phyloP scores from a whole-genome alignment of 2,329 filamentous ascomycete genomes.

The Malbranchea zuffiana region DNA sequence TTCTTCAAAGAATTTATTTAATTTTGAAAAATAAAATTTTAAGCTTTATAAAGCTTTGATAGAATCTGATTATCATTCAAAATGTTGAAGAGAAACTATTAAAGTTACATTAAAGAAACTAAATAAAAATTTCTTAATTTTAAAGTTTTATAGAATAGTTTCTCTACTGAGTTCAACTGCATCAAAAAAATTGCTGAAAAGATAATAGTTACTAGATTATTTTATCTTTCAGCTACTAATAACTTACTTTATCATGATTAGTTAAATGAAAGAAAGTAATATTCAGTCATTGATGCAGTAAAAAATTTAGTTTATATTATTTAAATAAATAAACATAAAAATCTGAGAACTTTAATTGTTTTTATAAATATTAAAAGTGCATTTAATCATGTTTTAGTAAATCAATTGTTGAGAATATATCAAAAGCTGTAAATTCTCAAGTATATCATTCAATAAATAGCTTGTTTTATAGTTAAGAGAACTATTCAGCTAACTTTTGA shows the following conservation, averaged over 20 bases:
- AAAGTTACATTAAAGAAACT: too few species aligned
- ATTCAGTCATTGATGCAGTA: slow-evolving; percentile 4
- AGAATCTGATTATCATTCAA: slow-evolving; percentile 4
- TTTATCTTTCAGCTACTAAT: too few species aligned
- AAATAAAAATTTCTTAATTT: not conserved
- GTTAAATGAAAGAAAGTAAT: slow-evolving; percentile 1
- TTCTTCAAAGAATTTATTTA: slow-evolving; percentile 1
- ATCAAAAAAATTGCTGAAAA: slow-evolving; percentile 2
- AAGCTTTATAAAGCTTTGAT: slow-evolving; percentile 1
- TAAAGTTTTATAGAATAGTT: slow-evolving; percentile 5
- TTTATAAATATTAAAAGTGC: not conserved
- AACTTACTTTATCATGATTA: slow-evolving; percentile 6
- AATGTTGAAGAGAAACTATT: too few species aligned
- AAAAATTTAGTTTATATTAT: too few species aligned
- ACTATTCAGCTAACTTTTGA: too few species aligned
- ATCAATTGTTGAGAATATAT: too few species aligned
- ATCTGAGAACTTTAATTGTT: not conserved
- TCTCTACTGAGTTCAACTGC: slow-evolving; percentile 6
- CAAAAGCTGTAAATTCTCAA: too few species aligned
- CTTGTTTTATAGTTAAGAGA: too few species aligned
- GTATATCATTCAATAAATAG: too few species aligned
- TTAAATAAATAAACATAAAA: slow-evolving; percentile 1
- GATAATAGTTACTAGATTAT: too few species aligned
- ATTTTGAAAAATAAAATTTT: not conserved
- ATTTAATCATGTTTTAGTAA: too few species aligned